A percentile compares a stretch with the other conserved stretches of the same genome.
Conservation (phyloP, 1,139 yeast genomes). For the Diutina scorzettiae region DNA sequence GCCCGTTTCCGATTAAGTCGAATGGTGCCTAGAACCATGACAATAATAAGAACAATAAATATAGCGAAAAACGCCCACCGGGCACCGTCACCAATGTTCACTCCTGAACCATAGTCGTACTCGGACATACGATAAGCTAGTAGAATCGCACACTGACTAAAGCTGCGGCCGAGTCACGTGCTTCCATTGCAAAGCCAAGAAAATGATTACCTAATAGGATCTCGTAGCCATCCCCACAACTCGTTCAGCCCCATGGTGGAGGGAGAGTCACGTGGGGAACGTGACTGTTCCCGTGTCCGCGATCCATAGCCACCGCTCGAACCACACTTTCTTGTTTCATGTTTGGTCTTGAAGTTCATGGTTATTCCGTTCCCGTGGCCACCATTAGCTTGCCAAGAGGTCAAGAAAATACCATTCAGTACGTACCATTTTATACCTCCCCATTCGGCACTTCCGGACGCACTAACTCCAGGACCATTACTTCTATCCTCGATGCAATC, state of each 20-base stretch:
- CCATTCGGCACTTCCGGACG: not conserved
- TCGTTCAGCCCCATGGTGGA: not conserved
- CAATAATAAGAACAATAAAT: conserved; percentile 32
- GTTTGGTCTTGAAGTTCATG: not conserved
- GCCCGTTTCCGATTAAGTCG: conserved; percentile 50
- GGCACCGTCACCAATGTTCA: conserved; percentile 23
- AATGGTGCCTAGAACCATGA: conserved; percentile 41
- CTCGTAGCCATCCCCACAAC: too few relatives aligned
- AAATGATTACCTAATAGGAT: too few relatives aligned
- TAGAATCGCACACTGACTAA: too few relatives aligned
- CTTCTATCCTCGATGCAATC: not conserved
- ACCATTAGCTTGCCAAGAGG: not conserved
- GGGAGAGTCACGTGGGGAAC: too few relatives aligned
- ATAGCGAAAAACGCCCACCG: conserved; percentile 50
- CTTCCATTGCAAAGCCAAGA: too few relatives aligned
- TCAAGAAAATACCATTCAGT: too few relatives aligned
- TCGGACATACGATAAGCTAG: too few relatives aligned
- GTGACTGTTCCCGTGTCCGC: too few relatives aligned
- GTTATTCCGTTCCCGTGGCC: not conserved
- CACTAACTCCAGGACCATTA: not conserved
- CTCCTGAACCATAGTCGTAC: conserved; percentile 5
- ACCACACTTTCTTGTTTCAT: too few relatives aligned
- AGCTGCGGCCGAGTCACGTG: too few relatives aligned
- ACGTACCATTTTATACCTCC: too few relatives aligned
- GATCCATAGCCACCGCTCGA: too few relatives aligned